These are phyloP conservation scores for Cystobasidium slooffiae DNA, from an alignment of 1,284 basidiomycete genomes.

Conservation along the genomic window DNA sequence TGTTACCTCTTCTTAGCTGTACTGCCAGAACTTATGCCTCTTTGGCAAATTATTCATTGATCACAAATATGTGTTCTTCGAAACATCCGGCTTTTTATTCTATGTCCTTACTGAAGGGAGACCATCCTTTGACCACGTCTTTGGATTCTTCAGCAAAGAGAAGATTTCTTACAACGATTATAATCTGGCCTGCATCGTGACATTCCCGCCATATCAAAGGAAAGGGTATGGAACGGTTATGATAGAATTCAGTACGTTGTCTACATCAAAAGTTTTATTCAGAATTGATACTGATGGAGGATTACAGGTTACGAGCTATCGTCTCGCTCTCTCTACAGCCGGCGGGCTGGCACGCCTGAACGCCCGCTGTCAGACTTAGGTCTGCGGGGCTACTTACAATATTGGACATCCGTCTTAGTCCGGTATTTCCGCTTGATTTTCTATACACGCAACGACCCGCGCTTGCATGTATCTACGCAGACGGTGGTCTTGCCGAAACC, in stretches of 20 bases:
- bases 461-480: constrained; percentile 2
- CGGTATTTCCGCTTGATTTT: constrained; percentile 72
- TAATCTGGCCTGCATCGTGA: constrained; percentile 96
- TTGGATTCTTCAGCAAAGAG: constrained; percentile 99
- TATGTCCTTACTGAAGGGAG: constrained; percentile 90
- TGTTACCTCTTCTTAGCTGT: constrained; percentile 65
- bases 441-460: constrained; percentile 39
- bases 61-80: constrained; percentile 95
- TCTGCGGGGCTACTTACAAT: constrained; percentile 84
- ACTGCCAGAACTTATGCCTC: constrained; percentile 91
- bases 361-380: constrained; percentile 92
- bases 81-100: constrained; percentile 71
- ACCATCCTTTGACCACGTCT: constrained; percentile 75
- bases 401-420: constrained; percentile 84
- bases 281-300: background rate
- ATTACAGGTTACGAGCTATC: constrained; percentile 86
- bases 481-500: constrained; percentile 1
- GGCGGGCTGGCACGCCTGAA: constrained; percentile 77
- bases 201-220: constrained; percentile 89
- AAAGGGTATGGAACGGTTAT: constrained; percentile 91
- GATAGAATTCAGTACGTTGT: constrained; percentile 89
- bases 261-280: background rate
- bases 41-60: constrained; percentile 99
- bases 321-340: constrained; percentile 69
- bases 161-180: constrained; percentile 95